Conservation (phyloP, 257 asterid genomes). For the Asclepias syriaca region DNA sequence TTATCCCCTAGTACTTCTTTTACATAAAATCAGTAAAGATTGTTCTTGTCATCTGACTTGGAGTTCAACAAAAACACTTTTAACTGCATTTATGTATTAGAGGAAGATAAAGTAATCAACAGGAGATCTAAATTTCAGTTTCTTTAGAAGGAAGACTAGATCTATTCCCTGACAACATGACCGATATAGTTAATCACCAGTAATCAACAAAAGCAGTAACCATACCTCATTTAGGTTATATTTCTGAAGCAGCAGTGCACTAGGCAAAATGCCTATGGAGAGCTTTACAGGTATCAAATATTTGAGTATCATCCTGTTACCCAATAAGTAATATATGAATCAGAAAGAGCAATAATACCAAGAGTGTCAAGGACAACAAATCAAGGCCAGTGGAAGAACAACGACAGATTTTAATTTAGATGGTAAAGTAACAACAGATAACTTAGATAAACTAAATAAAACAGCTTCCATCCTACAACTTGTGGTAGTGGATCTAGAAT, state of each 20-base stretch:
- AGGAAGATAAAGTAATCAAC: neutral
- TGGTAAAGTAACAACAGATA: neutral
- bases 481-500: neutral
- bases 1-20: neutral
- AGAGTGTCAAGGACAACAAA: neutral
- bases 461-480: neutral
- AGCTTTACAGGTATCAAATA: constrained; percentile 92
- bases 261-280: constrained; percentile 80
- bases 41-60: neutral
- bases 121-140: neutral
- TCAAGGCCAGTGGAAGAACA: neutral
- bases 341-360: neutral
- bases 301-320: constrained; percentile 82
- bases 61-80: neutral
- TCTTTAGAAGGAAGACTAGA: neutral
- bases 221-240: constrained; percentile 78
- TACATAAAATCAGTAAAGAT: neutral
- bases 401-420: neutral
- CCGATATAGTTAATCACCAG: neutral
- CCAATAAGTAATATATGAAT: constrained; percentile 17
- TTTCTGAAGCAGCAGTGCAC: constrained; percentile 52
- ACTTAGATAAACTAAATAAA: neutral
- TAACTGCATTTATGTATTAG: neutral
- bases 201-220: neutral
- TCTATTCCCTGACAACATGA: neutral